phyloP scores from a whole-genome alignment of 129 eudicot genomes.

The Gnaphalium uliginosum region DNA sequence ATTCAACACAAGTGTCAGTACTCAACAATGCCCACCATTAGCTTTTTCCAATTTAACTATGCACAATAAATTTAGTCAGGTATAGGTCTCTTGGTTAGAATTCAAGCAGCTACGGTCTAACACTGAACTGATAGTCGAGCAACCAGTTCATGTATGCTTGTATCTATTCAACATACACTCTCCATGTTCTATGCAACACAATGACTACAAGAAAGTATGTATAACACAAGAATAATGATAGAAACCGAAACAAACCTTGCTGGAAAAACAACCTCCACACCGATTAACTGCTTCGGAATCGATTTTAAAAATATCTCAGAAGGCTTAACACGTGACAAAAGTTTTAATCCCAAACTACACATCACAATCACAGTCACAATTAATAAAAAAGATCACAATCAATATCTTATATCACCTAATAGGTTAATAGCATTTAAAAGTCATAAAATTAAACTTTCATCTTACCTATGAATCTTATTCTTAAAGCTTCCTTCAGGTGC shows the following conservation, averaged over 20 bases:
- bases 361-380: too few species aligned
- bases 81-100: neutral
- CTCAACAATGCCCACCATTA: slow-evolving; percentile 10
- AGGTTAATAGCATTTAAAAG: slow-evolving; percentile 4
- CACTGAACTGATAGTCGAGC: neutral
- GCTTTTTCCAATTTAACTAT: slow-evolving; percentile 13
- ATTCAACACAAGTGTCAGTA: slow-evolving; percentile 21
- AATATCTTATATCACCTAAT: slow-evolving; percentile 8
- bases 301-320: slow-evolving; percentile 92
- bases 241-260: slow-evolving; percentile 58
- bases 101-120: neutral
- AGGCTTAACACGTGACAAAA: slow-evolving; percentile 91
- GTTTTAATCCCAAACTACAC: slow-evolving; percentile 71
- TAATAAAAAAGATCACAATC: neutral
- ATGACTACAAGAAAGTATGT: too few species aligned
- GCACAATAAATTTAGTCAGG: neutral
- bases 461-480: slow-evolving; percentile 81
- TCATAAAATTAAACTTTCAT: neutral
- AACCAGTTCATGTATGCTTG: neutral
- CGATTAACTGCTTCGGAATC: slow-evolving; percentile 70
- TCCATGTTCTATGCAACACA: neutral
- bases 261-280: slow-evolving; percentile 70
- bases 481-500: slow-evolving; percentile 89
- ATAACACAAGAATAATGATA: neutral
- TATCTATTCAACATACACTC: neutral